Evolutionary conservation across 2,329 filamentous ascomycete genomes (phyloP), one percentile per base, ranked within the genome.

Genomic region (Elsinoe fawcettii): DNA sequence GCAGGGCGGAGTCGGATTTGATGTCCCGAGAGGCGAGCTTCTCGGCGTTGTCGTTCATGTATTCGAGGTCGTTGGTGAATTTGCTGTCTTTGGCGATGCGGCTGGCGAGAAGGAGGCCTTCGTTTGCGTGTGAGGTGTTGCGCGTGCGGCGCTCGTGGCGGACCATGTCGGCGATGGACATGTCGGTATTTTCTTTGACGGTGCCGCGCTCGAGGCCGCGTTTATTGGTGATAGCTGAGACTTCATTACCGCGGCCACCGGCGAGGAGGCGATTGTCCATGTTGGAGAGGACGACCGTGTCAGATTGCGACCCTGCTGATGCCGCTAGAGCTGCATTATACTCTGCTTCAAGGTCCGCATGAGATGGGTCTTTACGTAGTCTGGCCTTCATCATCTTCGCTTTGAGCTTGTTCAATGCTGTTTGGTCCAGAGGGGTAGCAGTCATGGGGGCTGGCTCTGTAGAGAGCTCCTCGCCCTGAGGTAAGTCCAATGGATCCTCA

Each of bases 361-460:
- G 86, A 63, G 95, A 84, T 0, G 89, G 81, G 0, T 88, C 84
- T 14, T 86, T 85, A 60, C 85, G 86, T 47, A 99, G 75, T 67
- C 95, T 95, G 3, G 93, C 93, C 69, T 95, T 96, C 87, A 99
- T 92, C 77, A 97, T 85, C 66, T 93, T 87, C 0, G 93, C 93
- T 62, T 92, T 91, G 51, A 99, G 80, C 60, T 88, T 85, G 71
- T 99, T 99, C 57, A 99, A 77, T 0, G 85, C 77, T 0, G 89
- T 93, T 66, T 87, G 84, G 64, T 95, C 88, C 18, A 95, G 71
- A 11, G 70, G 73, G 16, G 78, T 75, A 0, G 77, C 78, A 3
- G 75, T 75, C 6, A 72, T 71, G 2, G 74, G 67, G n/a, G 76
- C 68, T 23, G 74, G 72, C 41, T 79, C 75, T n/a, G 85, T 80